phyloP scores from a whole-genome alignment of 129 eudicot species.

The Flaveria trinervia region DNA sequence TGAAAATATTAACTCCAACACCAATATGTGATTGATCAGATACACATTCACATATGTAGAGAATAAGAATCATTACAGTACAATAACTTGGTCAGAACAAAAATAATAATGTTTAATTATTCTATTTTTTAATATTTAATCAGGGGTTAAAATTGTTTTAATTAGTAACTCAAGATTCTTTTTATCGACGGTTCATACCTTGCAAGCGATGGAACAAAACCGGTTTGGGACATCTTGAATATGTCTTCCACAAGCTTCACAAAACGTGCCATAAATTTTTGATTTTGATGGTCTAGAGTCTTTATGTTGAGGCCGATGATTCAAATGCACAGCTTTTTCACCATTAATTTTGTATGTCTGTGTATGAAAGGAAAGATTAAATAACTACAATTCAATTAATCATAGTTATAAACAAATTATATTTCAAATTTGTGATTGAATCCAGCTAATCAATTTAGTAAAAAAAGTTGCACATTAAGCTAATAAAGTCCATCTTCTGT shows the following conservation, averaged over 20 bases:
- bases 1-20: conserved; percentile 11
- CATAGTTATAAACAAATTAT: too few relatives aligned
- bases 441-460: background rate
- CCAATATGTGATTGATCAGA: too few relatives aligned
- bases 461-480: background rate
- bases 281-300: conserved; percentile 44
- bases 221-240: conserved; percentile 70
- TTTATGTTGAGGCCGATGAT: conserved; percentile 66
- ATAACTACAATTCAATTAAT: background rate
- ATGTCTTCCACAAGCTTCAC: conserved; percentile 77
- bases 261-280: conserved; percentile 45
- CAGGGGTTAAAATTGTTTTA: too few relatives aligned
- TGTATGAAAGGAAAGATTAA: background rate
- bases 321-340: conserved; percentile 72
- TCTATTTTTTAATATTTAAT: too few relatives aligned
- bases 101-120: too few relatives aligned
- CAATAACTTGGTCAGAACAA: too few relatives aligned
- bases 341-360: conserved; percentile 82
- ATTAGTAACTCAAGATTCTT: too few relatives aligned
- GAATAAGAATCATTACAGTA: too few relatives aligned
- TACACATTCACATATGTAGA: too few relatives aligned
- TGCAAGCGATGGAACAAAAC: conserved; percentile 80
- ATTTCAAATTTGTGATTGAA: background rate
- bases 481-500: background rate
- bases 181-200: conserved; percentile 33